Percentiles rank a stretch among this genome's conserved stretches.
These are phyloP conservation scores for Polytolypa hystricis DNA, from an alignment of 2,329 filamentous ascomycete species.

Conservation along the genomic window DNA sequence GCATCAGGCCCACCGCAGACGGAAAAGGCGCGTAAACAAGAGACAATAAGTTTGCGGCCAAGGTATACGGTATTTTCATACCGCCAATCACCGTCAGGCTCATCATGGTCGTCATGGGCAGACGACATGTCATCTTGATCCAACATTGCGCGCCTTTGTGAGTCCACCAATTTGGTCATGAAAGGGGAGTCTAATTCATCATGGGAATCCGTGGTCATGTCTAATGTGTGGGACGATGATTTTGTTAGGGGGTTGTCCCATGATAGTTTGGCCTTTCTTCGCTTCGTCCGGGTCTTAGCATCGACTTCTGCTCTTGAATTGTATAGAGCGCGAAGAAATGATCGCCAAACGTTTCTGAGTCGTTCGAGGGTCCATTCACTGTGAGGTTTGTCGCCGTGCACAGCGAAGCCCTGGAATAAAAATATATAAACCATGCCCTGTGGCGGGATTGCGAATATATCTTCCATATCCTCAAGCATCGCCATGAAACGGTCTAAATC, in stretches of 20 bases:
- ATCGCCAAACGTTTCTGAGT: conserved; percentile 57
- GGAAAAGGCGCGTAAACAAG: conserved; percentile 30
- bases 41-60: conserved; percentile 29
- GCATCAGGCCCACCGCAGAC: conserved; percentile 25
- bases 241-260: conserved; percentile 7
- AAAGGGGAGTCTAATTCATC: no score
- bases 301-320: conserved; percentile 23
- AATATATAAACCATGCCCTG: conserved; percentile 68
- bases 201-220: background rate
- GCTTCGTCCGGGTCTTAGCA: conserved; percentile 5
- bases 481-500: conserved; percentile 59
- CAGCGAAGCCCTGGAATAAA: conserved; percentile 70
- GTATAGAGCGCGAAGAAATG: conserved; percentile 43
- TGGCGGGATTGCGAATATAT: conserved; percentile 52
- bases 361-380: conserved; percentile 61
- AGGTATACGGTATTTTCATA: conserved; percentile 32
- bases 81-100: conserved; percentile 18
- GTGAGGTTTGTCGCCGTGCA: conserved; percentile 55
- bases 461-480: conserved; percentile 69
- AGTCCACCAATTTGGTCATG: background rate
- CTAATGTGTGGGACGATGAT: background rate
- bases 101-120: conserved; percentile 7
- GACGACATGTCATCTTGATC: background rate
- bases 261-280: conserved; percentile 9
- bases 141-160: background rate